Evolutionary conservation across 495 filamentous ascomycete species (phyloP).

Genomic region (Tuber aestivum): DNA sequence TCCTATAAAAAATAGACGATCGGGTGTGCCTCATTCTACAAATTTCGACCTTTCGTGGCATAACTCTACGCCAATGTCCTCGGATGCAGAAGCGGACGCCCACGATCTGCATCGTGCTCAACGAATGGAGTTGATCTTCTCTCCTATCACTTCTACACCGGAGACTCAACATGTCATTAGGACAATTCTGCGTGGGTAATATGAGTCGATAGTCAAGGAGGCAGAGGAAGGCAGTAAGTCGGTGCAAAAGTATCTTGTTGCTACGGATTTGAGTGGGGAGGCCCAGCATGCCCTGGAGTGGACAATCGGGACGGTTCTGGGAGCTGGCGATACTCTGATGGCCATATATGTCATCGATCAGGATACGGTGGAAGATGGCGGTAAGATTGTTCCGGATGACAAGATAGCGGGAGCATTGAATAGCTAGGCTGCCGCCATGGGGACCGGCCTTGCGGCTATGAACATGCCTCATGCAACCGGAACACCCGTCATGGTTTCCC

Average conservation of each 20-base stretch:
- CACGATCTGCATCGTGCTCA: constrained; percentile 77
- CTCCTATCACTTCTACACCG: constrained; percentile 69
- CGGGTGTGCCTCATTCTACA: constrained; percentile 71
- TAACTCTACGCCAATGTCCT: constrained; percentile 69
- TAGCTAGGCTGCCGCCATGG: constrained; percentile 23
- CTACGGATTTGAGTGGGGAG: constrained; percentile 86
- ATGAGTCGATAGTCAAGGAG: constrained; percentile 60
- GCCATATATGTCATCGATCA: constrained; percentile 46
- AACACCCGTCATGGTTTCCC: constrained; percentile 77
- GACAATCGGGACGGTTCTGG: constrained; percentile 91
- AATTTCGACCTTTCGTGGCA: constrained; percentile 69
- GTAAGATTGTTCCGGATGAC: constrained; percentile 41
- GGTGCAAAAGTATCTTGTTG: constrained; percentile 81
- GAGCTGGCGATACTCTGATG: constrained; percentile 91
- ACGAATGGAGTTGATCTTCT: constrained; percentile 69
- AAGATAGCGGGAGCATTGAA: constrained; percentile 24
- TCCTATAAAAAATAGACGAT: constrained; percentile 36
- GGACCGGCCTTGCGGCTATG: constrained; percentile 15
- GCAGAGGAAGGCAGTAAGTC: constrained; percentile 69
- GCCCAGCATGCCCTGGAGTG: constrained; percentile 51
- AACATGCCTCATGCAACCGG: constrained; percentile 31
- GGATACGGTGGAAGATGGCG: constrained; percentile 55
- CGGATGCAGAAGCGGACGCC: constrained; percentile 53
- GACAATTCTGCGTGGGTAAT: constrained; percentile 84
- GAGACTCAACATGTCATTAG: constrained; percentile 71